Base-by-base conservation (phyloP, 2,329 filamentous ascomycete genomes). In the Xylaria polymorpha region DNA sequence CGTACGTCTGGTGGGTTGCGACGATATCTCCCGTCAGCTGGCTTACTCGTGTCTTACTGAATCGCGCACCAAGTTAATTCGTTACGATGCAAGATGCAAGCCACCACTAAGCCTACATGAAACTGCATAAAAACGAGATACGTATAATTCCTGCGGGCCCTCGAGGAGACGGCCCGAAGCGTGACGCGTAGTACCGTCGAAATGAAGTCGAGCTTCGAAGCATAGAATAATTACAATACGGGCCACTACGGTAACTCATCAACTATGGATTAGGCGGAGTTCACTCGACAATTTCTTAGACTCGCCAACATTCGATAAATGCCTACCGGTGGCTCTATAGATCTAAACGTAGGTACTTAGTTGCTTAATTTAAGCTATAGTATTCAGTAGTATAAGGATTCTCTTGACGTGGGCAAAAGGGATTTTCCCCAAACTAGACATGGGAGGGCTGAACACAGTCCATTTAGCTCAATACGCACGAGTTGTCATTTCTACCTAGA, bases 51-150 rank as follows among this genome's bases (percentile, higher is more conserved):
- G 22, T 35, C 41, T 46, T 46, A 39, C 20, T 20, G 35, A n/a
- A 51, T 20, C 43, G 37, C 18, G 37, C 25, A 50, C 10, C 9
- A n/a, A 35, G 20, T 10, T 10, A 6, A 25, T n/a, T 44, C 37
- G 32, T 60, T 50, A 35, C 35, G 35, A 50, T 53, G 61, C 56
- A 56, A 57, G 41, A 61, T 51, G 56, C 57, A 68, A 61, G 66
- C 61, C 66, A 65, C 61, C 18, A 10, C 12, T 37, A 8, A 12
- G 35, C 50, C 58, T 59, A 65, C 66, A 59, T 60, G 61, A 56
- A 61, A 56, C 56, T 35, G 61, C 66, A 61, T 68, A n/a, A 20
- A 55, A 55, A 35, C 44, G 22, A 66, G 57, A 66, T 58, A 56
- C 22, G 50, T 58, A 61, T 61, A 48, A 29, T 55, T 59, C 44